Percentiles rank a stretch among this genome's conserved stretches.
Evolutionary conservation across 768 basidiomycete genomes (phyloP).

Genomic region (Mycena epipterygia): DNA sequence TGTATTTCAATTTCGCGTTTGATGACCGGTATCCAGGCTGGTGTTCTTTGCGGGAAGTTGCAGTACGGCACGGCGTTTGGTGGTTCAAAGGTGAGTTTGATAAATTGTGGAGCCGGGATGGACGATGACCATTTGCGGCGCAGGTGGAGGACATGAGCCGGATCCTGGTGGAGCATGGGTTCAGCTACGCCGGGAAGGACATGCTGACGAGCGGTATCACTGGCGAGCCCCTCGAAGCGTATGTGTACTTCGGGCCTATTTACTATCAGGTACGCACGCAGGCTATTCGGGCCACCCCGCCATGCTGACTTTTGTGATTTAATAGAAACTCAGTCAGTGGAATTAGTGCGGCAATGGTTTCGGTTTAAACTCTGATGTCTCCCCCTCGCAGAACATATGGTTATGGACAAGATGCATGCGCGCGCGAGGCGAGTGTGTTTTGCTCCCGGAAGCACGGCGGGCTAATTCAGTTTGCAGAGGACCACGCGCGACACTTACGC

Average conservation of each 20-base stretch:
- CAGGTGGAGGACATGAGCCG: slow-evolving; percentile 98
- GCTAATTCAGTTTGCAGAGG: slow-evolving; percentile 66
- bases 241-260: slow-evolving; percentile 98
- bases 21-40: slow-evolving; percentile 70
- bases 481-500: slow-evolving; percentile 94
- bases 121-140: slow-evolving; percentile 13
- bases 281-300: slow-evolving; percentile 6
- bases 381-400: slow-evolving; percentile 86
- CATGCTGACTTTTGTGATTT: slow-evolving; percentile 31
- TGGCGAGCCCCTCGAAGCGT: slow-evolving; percentile 95
- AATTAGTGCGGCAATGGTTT: background rate
- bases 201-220: slow-evolving; percentile 99
- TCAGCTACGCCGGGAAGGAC: slow-evolving; percentile 99
- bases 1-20: slow-evolving; percentile 4
- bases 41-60: slow-evolving; percentile 89
- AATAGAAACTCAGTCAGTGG: slow-evolving; percentile 91
- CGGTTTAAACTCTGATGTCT: slow-evolving; percentile 11
- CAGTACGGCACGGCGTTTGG: slow-evolving; percentile 98
- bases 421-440: slow-evolving; percentile 80
- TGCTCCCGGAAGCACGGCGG: slow-evolving; percentile 12
- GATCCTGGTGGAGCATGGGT: slow-evolving; percentile 94
- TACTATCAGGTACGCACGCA: slow-evolving; percentile 84
- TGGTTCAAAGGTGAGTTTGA: slow-evolving; percentile 89
- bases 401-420: slow-evolving; percentile 99
- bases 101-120: slow-evolving; percentile 13